Evolutionary conservation across 345 rosid genomes (phyloP).

Genomic region (Dimocarpus longan): DNA sequence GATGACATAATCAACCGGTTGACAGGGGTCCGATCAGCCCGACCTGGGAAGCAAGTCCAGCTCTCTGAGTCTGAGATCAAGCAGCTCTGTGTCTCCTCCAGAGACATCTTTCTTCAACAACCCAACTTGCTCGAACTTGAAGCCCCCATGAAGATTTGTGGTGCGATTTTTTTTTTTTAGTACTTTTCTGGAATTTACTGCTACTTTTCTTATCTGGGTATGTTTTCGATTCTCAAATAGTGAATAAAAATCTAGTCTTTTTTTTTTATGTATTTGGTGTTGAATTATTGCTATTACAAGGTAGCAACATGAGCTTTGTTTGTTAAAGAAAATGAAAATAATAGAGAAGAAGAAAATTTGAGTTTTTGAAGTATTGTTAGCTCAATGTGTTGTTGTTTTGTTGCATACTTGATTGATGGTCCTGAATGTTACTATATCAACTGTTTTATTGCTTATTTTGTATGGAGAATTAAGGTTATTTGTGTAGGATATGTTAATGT

Average conservation of each 20-base stretch:
- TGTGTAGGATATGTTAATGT: background rate
- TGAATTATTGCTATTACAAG: too few species aligned
- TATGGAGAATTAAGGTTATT: background rate
- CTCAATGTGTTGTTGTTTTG: too few species aligned
- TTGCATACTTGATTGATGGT: too few species aligned
- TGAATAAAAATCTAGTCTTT: background rate
- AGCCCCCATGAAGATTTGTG: conserved; percentile 96
- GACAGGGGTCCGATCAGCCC: conserved; percentile 81
- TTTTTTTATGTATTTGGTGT: too few species aligned
- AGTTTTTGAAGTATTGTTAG: too few species aligned
- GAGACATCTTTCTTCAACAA: conserved; percentile 79
- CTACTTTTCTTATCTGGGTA: background rate
- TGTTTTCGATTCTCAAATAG: too few species aligned
- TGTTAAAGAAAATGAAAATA: too few species aligned
- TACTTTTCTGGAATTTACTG: background rate
- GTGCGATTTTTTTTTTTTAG: conserved; percentile 31
- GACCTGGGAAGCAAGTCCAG: conserved; percentile 96
- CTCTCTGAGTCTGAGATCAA: conserved; percentile 89
- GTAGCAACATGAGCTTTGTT: too few species aligned
- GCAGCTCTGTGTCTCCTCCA: conserved; percentile 76
- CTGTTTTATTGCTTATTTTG: background rate
- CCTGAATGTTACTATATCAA: too few species aligned
- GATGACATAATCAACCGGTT: conserved; percentile 84
- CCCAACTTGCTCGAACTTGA: conserved; percentile 94
- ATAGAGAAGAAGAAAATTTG: too few species aligned